Conservation (phyloP, 2,329 filamentous ascomycete species). For the Colletotrichum simmondsii region DNA sequence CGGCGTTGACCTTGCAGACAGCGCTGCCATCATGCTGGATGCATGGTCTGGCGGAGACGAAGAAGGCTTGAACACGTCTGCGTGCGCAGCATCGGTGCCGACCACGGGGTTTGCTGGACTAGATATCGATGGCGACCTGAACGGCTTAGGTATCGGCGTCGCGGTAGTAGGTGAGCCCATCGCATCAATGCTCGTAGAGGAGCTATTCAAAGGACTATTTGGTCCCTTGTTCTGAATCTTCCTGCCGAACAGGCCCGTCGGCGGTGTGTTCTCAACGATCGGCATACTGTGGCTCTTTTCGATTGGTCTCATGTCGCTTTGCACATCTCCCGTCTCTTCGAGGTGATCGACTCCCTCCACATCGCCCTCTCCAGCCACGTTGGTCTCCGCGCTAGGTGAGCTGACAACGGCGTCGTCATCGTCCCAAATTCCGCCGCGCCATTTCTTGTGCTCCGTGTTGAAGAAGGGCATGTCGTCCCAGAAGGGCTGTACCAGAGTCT, state of each 20-base stretch:
- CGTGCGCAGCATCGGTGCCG: slow-evolving; percentile 73
- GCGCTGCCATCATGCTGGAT: slow-evolving; percentile 72
- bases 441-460: slow-evolving; percentile 79
- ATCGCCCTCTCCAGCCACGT: slow-evolving; percentile 56
- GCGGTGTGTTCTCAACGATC: slow-evolving; percentile 49
- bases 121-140: slow-evolving; percentile 69
- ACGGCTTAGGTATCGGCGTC: slow-evolving; percentile 38
- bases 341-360: slow-evolving; percentile 58
- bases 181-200: slow-evolving; percentile 60
- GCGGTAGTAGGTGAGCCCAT: slow-evolving; percentile 49
- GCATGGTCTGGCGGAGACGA: slow-evolving; percentile 69
- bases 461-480: slow-evolving; percentile 98
- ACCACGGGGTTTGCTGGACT: slow-evolving; percentile 73
- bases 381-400: slow-evolving; percentile 48
- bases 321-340: slow-evolving; percentile 53
- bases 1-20: slow-evolving; percentile 71
- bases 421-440: slow-evolving; percentile 86
- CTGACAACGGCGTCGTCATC: slow-evolving; percentile 60
- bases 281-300: slow-evolving; percentile 68
- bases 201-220: slow-evolving; percentile 47
- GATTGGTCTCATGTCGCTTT: slow-evolving; percentile 54
- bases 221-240: slow-evolving; percentile 53
- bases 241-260: slow-evolving; percentile 61
- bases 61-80: slow-evolving; percentile 70
- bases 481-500: slow-evolving; percentile 90